Conservation (phyloP, 1,284 basidiomycete genomes). For the Ustilago hordei region DNA sequence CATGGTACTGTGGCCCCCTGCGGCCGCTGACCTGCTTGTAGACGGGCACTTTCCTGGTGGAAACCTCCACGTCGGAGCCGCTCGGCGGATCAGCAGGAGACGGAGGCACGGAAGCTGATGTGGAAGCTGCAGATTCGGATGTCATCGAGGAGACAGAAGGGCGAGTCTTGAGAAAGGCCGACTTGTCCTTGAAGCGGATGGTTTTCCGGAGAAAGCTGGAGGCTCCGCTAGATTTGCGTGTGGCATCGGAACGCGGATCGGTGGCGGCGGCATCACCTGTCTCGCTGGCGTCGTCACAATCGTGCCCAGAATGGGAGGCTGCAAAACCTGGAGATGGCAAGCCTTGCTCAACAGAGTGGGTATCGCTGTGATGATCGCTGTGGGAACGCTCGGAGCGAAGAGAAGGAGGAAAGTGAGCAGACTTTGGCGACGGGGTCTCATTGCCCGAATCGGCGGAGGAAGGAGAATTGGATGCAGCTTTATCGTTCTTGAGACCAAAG, state of each 20-base stretch:
- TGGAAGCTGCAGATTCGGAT: conserved; percentile 27
- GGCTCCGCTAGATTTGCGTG: conserved; percentile 30
- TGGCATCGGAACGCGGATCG: conserved; percentile 7
- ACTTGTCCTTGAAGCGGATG: conserved; percentile 48
- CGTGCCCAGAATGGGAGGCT: conserved; percentile 12
- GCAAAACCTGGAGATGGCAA: conserved; percentile 11
- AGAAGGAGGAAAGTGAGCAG: conserved; percentile 26
- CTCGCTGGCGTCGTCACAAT: conserved; percentile 18
- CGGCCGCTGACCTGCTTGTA: conserved; percentile 49
- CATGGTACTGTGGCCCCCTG: conserved; percentile 31
- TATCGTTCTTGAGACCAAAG: conserved; percentile 38
- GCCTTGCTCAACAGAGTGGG: conserved; percentile 5
- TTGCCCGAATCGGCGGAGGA: conserved; percentile 27
- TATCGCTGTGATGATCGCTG: conserved; percentile 20
- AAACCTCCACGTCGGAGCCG: conserved; percentile 21
- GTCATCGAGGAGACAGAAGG: conserved; percentile 25
- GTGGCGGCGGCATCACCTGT: neutral
- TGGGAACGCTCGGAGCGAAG: conserved; percentile 36
- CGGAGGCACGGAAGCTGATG: conserved; percentile 27
- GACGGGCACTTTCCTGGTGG: conserved; percentile 2
- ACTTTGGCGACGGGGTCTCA: conserved; percentile 33
- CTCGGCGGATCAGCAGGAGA: conserved; percentile 29
- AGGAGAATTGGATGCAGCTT: conserved; percentile 17
- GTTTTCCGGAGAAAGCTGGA: conserved; percentile 44
- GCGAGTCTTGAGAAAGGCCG: conserved; percentile 32